Conservation (phyloP, 2,329 filamentous ascomycete genomes). For the Colletotrichum orbiculare region DNA sequence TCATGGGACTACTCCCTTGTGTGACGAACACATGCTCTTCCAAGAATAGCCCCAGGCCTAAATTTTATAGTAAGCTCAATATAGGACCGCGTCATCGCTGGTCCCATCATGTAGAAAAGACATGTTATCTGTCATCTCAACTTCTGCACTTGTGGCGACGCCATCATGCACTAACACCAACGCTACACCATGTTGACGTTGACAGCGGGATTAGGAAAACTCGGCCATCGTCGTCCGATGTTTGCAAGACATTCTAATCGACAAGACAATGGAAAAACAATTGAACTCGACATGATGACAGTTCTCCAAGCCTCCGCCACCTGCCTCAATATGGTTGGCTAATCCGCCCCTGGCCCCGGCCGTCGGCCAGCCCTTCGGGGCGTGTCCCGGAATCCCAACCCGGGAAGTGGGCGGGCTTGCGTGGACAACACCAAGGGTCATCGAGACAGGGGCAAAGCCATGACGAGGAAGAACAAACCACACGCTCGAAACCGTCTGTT, state of each 20-base stretch:
- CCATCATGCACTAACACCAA: conserved; percentile 4
- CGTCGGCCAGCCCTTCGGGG: conserved; percentile 22
- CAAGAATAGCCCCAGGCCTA: conserved; percentile 19
- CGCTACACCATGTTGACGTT: conserved; percentile 1
- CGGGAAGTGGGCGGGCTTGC: conserved; percentile 35
- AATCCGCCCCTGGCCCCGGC: conserved; percentile 17
- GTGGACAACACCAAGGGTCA: conserved; percentile 15
- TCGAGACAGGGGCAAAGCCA: conserved; percentile 7
- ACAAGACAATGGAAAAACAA: conserved; percentile 17
- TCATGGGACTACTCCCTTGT: conserved; percentile 1
- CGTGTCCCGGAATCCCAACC: conserved; percentile 19
- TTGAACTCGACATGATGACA: neutral
- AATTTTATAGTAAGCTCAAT: neutral
- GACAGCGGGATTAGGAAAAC: conserved; percentile 9
- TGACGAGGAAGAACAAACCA: neutral
- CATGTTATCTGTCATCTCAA: conserved; percentile 9
- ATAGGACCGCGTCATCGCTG: conserved; percentile 23
- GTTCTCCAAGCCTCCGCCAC: conserved; percentile 11
- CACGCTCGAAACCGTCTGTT: conserved; percentile 14
- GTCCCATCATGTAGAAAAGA: neutral
- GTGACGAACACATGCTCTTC: conserved; percentile 25
- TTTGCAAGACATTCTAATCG: conserved; percentile 2
- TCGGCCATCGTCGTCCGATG: conserved; percentile 21
- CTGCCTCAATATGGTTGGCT: conserved; percentile 14
- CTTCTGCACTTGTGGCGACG: neutral